Evolutionary conservation across 2,329 filamentous ascomycete species (phyloP), one percentile per base, ranked within the genome.

Genomic region (Verticillium alfalfae): DNA sequence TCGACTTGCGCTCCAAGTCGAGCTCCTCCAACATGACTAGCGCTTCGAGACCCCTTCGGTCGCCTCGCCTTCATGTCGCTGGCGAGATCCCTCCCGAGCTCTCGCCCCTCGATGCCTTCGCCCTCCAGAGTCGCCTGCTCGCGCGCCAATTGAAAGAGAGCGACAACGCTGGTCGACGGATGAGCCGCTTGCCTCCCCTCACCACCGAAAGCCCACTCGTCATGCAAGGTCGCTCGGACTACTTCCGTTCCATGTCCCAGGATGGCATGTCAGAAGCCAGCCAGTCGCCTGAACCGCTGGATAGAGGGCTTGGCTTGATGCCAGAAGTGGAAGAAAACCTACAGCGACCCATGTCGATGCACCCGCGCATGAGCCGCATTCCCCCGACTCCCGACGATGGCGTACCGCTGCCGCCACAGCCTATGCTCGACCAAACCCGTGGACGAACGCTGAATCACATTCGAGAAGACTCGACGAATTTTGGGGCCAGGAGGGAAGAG

Each of bases 71-170:
- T 63, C 89, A 93, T 74, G 82, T 91, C 62, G 89, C 90, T 62
- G 91, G 91, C 64, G 91, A 94, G 68, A 84, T 90, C 1, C 94
- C 95, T 22, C 95, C 95, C 5, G 91, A 95, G 59, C 83, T 98
- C 61, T 98, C 95, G 8, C 95, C 95, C 12, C 84, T 99, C 66
- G 95, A 99, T 81, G 94, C 94, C 57, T 96, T 99, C 72, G 94
- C 94, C 26, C 84, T 94, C 65, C 94, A 98, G 72, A 96, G 93
- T 69, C 89, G 94, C 62, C 79, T 96, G 68, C 84, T 99, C 59
- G 93, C 93, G 45, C 91, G 87, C 76, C 90, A 96, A 75, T 86
- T 99, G 64, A 89, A 97, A 73, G 89, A 95, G 67, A 88, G 86
- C 65, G 84, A 86, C 70, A 88, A 85, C 70, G 84, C 85, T 65